These are phyloP conservation scores for Nothopassalora personata DNA, from an alignment of 2,329 filamentous ascomycete species.

Conservation along the genomic window DNA sequence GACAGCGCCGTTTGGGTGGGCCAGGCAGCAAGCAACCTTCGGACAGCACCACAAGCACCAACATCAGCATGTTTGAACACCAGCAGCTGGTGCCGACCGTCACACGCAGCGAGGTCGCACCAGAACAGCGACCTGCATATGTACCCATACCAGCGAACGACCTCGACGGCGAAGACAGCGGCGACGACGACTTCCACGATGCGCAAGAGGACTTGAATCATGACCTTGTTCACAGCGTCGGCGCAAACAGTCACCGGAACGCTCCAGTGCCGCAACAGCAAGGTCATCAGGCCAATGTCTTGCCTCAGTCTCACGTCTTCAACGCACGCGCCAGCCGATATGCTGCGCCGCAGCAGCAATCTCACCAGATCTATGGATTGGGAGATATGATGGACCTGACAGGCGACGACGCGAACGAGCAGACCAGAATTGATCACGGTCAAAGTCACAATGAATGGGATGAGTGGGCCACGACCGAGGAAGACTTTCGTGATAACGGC, in stretches of 20 bases:
- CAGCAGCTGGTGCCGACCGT: slow-evolving; percentile 13
- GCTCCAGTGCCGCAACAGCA: background rate
- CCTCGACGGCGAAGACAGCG: slow-evolving; percentile 5
- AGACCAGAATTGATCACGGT: background rate
- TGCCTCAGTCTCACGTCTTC: background rate
- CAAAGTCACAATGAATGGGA: background rate
- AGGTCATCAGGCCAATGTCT: background rate
- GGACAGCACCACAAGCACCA: background rate
- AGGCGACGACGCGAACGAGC: background rate
- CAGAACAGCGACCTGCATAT: background rate
- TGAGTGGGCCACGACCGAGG: background rate
- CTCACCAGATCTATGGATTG: background rate
- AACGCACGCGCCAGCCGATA: background rate
- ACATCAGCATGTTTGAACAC: background rate
- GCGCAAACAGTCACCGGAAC: background rate
- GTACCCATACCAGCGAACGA: background rate
- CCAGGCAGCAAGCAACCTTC: background rate
- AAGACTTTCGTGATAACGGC: background rate
- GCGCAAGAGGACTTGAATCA: slow-evolving; percentile 6
- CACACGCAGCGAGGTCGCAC: slow-evolving; percentile 5
- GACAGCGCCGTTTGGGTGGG: background rate
- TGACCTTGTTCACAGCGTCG: background rate
- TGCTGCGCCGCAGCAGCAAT: background rate
- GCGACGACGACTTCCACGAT: slow-evolving; percentile 19
- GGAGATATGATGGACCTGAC: background rate